Percentiles rank a stretch among this genome's conserved stretches.
Conservation (phyloP, 2,329 filamentous ascomycete species). For the Lachnellula hyalina region DNA sequence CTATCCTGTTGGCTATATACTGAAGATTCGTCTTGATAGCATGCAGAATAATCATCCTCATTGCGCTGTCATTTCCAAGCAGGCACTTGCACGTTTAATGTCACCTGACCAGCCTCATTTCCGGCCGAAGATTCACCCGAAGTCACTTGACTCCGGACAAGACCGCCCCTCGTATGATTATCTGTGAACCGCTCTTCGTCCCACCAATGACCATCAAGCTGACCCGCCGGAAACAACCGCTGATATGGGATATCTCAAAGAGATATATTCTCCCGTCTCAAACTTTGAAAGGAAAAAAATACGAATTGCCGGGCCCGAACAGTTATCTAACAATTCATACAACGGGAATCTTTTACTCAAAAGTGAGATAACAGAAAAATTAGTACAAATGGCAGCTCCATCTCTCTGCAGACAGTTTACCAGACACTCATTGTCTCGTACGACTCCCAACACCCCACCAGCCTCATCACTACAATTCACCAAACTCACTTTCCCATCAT, state of each 20-base stretch:
- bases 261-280: not conserved
- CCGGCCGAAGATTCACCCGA: not conserved
- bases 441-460: not conserved
- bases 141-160: not conserved
- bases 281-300: not conserved
- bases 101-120: not conserved
- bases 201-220: not conserved
- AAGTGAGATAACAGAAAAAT: not conserved
- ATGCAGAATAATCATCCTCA: no score
- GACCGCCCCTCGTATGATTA: slow-evolving; percentile 1
- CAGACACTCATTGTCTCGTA: not conserved
- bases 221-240: slow-evolving; percentile 3
- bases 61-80: no score
- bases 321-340: not conserved
- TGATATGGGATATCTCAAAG: slow-evolving; percentile 3
- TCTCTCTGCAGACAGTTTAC: slow-evolving; percentile 1
- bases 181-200: not conserved
- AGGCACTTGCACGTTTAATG: no score
- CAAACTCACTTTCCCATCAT: slow-evolving; percentile 6
- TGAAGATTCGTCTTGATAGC: no score
- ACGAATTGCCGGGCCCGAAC: not conserved
- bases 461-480: not conserved
- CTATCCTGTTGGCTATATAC: no score
- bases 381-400: slow-evolving; percentile 1
- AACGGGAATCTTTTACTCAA: not conserved